Base-by-base conservation (phyloP, 768 basidiomycete species). In the Porpolomopsis calyptriformis region DNA sequence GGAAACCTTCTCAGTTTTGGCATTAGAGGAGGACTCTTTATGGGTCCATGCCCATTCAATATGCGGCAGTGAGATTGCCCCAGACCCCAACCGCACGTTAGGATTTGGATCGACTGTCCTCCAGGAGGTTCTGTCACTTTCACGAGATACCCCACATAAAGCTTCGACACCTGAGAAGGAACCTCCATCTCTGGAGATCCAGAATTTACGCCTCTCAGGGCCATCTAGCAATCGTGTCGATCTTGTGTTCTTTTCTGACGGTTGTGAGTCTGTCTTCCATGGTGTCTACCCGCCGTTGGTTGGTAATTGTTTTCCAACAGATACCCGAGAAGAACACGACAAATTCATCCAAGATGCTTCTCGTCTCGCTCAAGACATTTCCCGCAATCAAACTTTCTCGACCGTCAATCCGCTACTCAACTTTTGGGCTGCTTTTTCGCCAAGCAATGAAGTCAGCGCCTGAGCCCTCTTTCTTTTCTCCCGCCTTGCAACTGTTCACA, bases 381-480 rank as follows among this genome's bases (percentile, higher is more conserved):
- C 85, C 2, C 62, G 70, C 23, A 85, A 85, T 55, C 80, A 84
- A 52, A 86, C 85, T 0, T 87, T 86, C 59, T 71, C 80, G 50
- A 79, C 82, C 0, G 84, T 89, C 16, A 75, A 74, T 53, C 83
- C 84, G 2, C 64, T 87, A 38, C 62, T 88, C 52, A 88, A 87
- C 56, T 85, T 87, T 52, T 89, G 83, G 82, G 85, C 80, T 4
- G 82, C 81, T 0, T 87, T 85, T 52, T 68, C 80, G 16, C 78
- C 85, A 0, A 87, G 85, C 58, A 71, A 71, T 49, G 82, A 86
- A 70, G 86, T 82, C 27, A 12, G 53, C 49, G 12, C 47, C 25
- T 22, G 23, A 9, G 25, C n/a, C 24, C 11, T 3, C 6, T 23
- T n/a, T 14, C 27, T 24, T 12, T 23, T 4, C 22, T 16, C 22